phyloP scores from a whole-genome alignment of 2,329 filamentous ascomycete genomes.

The Aspergillus proliferans region DNA sequence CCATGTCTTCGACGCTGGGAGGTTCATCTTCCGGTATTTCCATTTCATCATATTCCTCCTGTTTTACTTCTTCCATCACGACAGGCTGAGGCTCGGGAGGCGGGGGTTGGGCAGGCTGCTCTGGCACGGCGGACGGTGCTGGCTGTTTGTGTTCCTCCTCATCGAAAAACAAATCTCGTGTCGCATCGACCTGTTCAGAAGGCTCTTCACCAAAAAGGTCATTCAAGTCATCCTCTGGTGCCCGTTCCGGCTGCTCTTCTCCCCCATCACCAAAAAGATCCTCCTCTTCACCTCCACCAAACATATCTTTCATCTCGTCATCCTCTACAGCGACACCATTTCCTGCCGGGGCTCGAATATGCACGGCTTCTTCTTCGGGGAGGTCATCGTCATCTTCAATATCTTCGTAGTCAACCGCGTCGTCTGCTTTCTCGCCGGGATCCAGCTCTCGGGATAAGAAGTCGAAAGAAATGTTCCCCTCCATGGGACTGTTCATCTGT shows the following conservation, averaged over 20 bases:
- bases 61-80: slow-evolving; percentile 12
- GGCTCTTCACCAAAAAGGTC: slow-evolving; percentile 44
- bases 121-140: slow-evolving; percentile 5
- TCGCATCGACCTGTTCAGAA: slow-evolving; percentile 24
- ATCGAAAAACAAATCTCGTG: slow-evolving; percentile 27
- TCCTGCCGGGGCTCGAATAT: slow-evolving; percentile 24
- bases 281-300: slow-evolving; percentile 32
- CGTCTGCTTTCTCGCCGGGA: slow-evolving; percentile 72
- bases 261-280: slow-evolving; percentile 24
- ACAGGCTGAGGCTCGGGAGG: slow-evolving; percentile 13
- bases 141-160: slow-evolving; percentile 21
- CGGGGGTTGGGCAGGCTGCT: slow-evolving; percentile 15
- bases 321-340: slow-evolving; percentile 53
- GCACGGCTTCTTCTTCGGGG: slow-evolving; percentile 52
- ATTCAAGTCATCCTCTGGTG: slow-evolving; percentile 37
- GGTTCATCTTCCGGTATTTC: slow-evolving; percentile 22
- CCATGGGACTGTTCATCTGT: slow-evolving; percentile 34
- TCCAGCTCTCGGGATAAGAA: slow-evolving; percentile 37
- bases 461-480: slow-evolving; percentile 31
- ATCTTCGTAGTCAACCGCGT: slow-evolving; percentile 85
- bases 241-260: slow-evolving; percentile 17
- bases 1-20: slow-evolving; percentile 24
- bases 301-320: slow-evolving; percentile 18
- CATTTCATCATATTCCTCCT: slow-evolving; percentile 19
- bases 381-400: slow-evolving; percentile 80